A percentile compares a stretch with the other conserved stretches of the same genome.
Evolutionary conservation across 768 basidiomycete genomes (phyloP).

Genomic region (Pisolithus tinctorius): DNA sequence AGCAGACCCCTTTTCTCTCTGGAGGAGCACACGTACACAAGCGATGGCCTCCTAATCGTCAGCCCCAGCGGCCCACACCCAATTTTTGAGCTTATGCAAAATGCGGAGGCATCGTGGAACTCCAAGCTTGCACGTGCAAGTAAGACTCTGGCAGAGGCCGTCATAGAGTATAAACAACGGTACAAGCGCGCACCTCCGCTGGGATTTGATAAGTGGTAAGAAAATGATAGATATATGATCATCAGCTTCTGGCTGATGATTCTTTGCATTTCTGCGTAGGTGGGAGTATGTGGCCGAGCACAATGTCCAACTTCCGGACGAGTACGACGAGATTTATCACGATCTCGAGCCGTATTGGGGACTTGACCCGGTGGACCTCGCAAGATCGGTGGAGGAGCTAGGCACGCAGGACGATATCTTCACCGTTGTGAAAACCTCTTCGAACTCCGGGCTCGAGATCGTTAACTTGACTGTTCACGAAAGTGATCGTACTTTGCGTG

Average conservation of each 20-base stretch:
- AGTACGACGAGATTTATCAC: constrained; percentile 39
- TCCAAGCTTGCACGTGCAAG: constrained; percentile 29
- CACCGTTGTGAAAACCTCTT: constrained; percentile 18
- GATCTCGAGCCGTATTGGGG: constrained; percentile 34
- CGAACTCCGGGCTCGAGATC: constrained; percentile 7
- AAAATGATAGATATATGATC: neutral
- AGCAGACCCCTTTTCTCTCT: neutral
- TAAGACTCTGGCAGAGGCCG: constrained; percentile 30
- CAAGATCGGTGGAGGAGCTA: constrained; percentile 8
- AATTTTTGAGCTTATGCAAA: constrained; percentile 35
- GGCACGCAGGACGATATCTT: constrained; percentile 10
- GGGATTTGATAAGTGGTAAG: constrained; percentile 39
- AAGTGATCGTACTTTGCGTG: neutral
- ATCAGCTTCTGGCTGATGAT: too few species aligned
- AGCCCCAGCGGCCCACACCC: constrained; percentile 35
- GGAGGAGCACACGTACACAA: constrained; percentile 15
- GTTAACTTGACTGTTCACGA: constrained; percentile 8
- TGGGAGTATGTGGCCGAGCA: constrained; percentile 37
- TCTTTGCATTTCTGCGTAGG: constrained; percentile 13
- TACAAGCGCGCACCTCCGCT: constrained; percentile 31
- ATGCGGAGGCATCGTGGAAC: constrained; percentile 32
- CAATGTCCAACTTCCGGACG: constrained; percentile 36
- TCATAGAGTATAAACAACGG: constrained; percentile 31
- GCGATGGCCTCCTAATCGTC: constrained; percentile 28
- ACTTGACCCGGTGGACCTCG: constrained; percentile 24